A percentile compares a stretch with the other conserved stretches of the same genome.
Conservation (phyloP, 169 alveolate species). For the Plasmodium fragile region DNA sequence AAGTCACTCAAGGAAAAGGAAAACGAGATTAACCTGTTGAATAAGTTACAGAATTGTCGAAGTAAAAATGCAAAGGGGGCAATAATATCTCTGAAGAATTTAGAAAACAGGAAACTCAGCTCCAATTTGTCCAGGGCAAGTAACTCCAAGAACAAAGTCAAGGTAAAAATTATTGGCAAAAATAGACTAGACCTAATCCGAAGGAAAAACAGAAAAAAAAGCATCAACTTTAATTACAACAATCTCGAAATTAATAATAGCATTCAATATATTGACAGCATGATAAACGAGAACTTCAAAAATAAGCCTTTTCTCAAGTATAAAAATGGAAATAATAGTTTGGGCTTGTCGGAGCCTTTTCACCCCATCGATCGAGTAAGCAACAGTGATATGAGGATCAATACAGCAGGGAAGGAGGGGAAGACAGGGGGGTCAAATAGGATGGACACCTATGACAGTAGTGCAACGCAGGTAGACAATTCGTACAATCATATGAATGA, state of each 20-base stretch:
- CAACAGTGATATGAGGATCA: not conserved
- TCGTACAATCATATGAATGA: slow-evolving; percentile 7
- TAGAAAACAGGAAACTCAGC: slow-evolving; percentile 46
- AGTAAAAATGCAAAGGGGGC: slow-evolving; percentile 60
- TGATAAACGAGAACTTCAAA: slow-evolving; percentile 72
- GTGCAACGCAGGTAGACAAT: not conserved
- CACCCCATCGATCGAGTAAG: not conserved
- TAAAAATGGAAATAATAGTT: slow-evolving; percentile 35
- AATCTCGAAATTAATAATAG: slow-evolving; percentile 73
- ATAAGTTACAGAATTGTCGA: slow-evolving; percentile 64
- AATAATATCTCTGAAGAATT: slow-evolving; percentile 64
- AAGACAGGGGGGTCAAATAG: not conserved
- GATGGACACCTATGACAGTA: not conserved
- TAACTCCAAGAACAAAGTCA: slow-evolving; percentile 44
- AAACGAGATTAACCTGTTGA: slow-evolving; percentile 54
- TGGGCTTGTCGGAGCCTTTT: slow-evolving; percentile 30
- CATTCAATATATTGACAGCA: slow-evolving; percentile 71
- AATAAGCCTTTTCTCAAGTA: slow-evolving; percentile 56
- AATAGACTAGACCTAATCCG: slow-evolving; percentile 43
- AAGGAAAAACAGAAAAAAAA: slow-evolving; percentile 68
- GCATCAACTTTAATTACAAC: slow-evolving; percentile 68
- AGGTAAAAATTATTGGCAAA: slow-evolving; percentile 58
- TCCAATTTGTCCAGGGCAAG: slow-evolving; percentile 35
- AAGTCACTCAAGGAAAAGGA: slow-evolving; percentile 69
- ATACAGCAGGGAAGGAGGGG: not conserved